These are phyloP conservation scores for Flaveria sonorensis DNA, from an alignment of 129 eudicot genomes.

Conservation along the genomic window DNA sequence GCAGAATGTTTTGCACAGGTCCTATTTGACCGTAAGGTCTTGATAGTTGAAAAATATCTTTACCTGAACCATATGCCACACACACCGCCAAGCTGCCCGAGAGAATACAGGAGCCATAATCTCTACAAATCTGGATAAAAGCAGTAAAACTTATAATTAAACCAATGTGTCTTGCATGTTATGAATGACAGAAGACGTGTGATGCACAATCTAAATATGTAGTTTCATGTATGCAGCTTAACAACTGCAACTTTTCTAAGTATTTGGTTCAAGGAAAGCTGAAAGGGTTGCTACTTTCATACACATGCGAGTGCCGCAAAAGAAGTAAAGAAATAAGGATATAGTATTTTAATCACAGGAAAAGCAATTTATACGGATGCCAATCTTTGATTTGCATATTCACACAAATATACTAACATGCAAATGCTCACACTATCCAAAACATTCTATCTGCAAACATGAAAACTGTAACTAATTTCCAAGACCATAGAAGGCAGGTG, in stretches of 20 bases:
- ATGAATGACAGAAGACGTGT: not conserved
- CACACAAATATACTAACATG: not conserved
- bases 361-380: not conserved
- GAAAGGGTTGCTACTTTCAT: not conserved
- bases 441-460: not conserved
- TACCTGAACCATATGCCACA: constrained; percentile 99
- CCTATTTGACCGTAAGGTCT: not conserved
- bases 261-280: not conserved
- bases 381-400: not conserved
- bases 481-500: not conserved
- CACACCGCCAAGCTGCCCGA: constrained; percentile 96
- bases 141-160: not conserved
- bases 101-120: constrained; percentile 99
- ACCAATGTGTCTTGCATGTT: constrained; percentile 4
- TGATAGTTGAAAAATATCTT: constrained; percentile 17
- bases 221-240: not conserved
- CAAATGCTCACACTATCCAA: not conserved
- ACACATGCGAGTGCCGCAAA: too few species aligned
- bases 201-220: not conserved
- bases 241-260: not conserved
- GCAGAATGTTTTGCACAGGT: not conserved
- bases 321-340: not conserved
- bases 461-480: not conserved
- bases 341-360: not conserved
- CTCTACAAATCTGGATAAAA: constrained; percentile 78